Base-by-base conservation (phyloP, 2,329 filamentous ascomycete species). In the Torrubiellomyces zombiae region DNA sequence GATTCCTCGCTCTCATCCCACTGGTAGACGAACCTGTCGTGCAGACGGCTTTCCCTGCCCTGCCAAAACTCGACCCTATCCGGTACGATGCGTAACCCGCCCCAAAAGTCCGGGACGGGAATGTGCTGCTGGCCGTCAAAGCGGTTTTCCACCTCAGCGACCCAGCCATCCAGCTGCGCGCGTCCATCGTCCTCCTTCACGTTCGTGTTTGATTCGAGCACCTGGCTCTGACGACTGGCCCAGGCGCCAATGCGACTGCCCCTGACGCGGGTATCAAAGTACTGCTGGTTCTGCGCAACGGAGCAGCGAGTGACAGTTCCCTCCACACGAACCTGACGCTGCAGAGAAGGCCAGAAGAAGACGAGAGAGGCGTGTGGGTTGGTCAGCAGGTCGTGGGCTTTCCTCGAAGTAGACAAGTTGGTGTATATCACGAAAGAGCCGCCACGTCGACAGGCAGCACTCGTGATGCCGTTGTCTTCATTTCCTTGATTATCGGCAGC, bases 51-150 rank as follows among this genome's bases (percentile, higher is more conserved):
- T 45, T 81, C 67, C 40, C 89, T 67, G 3, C 89, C 89, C 60
- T 94, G 85, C 72, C 89, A 98, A 48, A 98, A 98, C 63, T 98
- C 89, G 24, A 98, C 65, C 39, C 71, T 68, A 43, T 83, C 77
- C 1, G 89, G 86, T 34, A 85, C 63, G 31, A 98, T 67, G 38
- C 86, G 71, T 47, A 94, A 47, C 0, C 89, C 89, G 16, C 89
- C 89, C 89, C 89, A 98, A 48, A 93, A 94, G 7, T 79, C 75
- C 4, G 89, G 89, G 24, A 94, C 73, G 2, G 85, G 85, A 36
- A 98, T 92, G 28, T 78, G 54, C 15, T 92, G 78, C 35, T 66
- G 43, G 2, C 71, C 79, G 20, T 74, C 64, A 46, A 93, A 98
- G 37, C 58, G 63, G 47, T 65, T 55, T 56, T 92, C 79, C 18